A percentile compares a stretch with the other conserved stretches of the same genome.
Evolutionary conservation across 2,329 filamentous ascomycete genomes (phyloP).

Genomic region (Dactylellina drechsleri): DNA sequence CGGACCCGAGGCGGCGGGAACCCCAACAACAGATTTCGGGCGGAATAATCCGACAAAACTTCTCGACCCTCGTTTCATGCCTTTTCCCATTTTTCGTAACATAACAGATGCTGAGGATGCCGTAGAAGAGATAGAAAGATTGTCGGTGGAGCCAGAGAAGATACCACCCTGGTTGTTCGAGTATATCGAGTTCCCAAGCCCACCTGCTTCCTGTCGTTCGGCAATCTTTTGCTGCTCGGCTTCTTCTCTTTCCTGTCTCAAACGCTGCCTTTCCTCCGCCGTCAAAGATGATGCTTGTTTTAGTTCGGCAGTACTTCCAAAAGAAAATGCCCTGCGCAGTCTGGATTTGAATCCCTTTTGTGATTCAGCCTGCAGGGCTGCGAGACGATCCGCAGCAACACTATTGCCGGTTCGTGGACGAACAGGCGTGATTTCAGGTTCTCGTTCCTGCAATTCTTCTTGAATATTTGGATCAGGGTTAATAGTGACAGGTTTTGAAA

Average conservation of each 20-base stretch:
- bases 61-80: constrained; percentile 92
- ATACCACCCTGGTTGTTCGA: constrained; percentile 78
- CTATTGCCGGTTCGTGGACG: constrained; percentile 63
- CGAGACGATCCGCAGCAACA: constrained; percentile 83
- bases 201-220: constrained; percentile 88
- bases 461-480: constrained; percentile 63
- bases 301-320: constrained; percentile 92
- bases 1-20: constrained; percentile 75
- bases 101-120: constrained; percentile 90
- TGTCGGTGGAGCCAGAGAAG: constrained; percentile 92
- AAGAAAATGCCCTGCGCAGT: constrained; percentile 92
- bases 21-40: constrained; percentile 88
- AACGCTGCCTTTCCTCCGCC: constrained; percentile 60
- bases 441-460: constrained; percentile 40
- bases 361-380: constrained; percentile 73
- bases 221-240: constrained; percentile 92
- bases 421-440: constrained; percentile 45
- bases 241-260: constrained; percentile 68
- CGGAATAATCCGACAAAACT: constrained; percentile 94
- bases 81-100: constrained; percentile 98
- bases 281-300: constrained; percentile 73
- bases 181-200: constrained; percentile 93
- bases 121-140: constrained; percentile 88
- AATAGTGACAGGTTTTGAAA: constrained; percentile 77
- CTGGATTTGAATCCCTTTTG: constrained; percentile 64